Percentiles rank a stretch among this genome's conserved stretches.
Conservation (phyloP, 768 basidiomycete species). For the Flagelloscypha sp. region DNA sequence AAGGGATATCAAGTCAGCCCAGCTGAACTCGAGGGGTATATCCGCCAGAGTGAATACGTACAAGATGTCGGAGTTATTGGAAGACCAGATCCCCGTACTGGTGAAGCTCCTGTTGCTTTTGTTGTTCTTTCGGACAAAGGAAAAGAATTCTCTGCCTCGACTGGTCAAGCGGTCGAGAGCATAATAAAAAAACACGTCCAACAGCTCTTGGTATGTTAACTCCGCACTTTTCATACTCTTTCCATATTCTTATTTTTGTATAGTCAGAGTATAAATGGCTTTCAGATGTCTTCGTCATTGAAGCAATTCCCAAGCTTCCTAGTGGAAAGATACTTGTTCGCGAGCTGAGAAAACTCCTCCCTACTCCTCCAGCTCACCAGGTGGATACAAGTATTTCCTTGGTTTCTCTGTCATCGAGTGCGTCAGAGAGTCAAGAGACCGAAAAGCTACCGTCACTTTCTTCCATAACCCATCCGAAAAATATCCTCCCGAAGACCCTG, state of each 20-base stretch:
- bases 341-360: constrained; percentile 14
- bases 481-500: too few relatives aligned
- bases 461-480: too few relatives aligned
- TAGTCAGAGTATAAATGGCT: constrained; percentile 35
- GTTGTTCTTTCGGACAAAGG: constrained; percentile 25
- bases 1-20: constrained; percentile 25
- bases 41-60: constrained; percentile 19
- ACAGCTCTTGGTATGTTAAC: too few relatives aligned
- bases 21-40: constrained; percentile 20
- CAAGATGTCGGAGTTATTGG: constrained; percentile 21
- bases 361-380: not conserved
- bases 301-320: constrained; percentile 37
- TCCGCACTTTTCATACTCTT: constrained; percentile 3
- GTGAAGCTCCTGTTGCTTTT: constrained; percentile 25
- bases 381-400: not conserved
- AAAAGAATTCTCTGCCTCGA: not conserved
- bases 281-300: constrained; percentile 33
- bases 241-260: not conserved
- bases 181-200: too few relatives aligned
- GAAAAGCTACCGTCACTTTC: too few relatives aligned
- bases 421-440: too few relatives aligned
- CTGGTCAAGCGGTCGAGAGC: too few relatives aligned
- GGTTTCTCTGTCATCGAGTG: not conserved
- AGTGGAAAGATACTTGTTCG: constrained; percentile 30
- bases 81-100: constrained; percentile 17